Evolutionary conservation across 345 rosid species (phyloP).

Genomic region (Rhodamnia argentea): DNA sequence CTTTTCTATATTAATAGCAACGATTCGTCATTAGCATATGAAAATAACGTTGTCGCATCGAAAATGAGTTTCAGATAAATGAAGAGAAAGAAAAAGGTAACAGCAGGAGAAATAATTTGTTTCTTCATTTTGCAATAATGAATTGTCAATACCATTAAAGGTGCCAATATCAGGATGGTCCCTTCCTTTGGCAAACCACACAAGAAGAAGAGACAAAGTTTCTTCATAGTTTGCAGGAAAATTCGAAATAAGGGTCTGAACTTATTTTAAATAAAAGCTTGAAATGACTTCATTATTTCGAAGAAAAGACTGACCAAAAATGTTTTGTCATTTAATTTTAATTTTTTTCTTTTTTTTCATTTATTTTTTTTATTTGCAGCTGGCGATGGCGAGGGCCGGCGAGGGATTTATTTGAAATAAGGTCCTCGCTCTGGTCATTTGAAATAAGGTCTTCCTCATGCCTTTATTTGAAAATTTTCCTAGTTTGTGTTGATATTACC

Average conservation of each 20-base stretch:
- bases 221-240: not conserved
- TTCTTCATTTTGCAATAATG: not conserved
- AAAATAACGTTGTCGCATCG: rapidly evolving
- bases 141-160: not conserved
- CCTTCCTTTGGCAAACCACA: not conserved
- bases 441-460: no score
- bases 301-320: no score
- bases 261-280: no score
- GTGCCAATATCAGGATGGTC: not conserved
- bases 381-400: no score
- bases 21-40: not conserved
- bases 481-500: not conserved
- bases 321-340: no score
- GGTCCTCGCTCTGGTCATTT: no score
- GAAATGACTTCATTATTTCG: no score
- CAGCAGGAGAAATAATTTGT: rapidly evolving
- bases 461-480: no score
- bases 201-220: not conserved
- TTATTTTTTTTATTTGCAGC: no score
- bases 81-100: not conserved
- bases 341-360: no score
- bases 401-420: no score
- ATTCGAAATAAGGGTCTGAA: no score
- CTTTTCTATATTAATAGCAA: not conserved
- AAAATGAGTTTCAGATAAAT: not conserved